These are phyloP conservation scores for Arachis stenosperma DNA, from an alignment of 306 rosid genomes.

Conservation along the genomic window DNA sequence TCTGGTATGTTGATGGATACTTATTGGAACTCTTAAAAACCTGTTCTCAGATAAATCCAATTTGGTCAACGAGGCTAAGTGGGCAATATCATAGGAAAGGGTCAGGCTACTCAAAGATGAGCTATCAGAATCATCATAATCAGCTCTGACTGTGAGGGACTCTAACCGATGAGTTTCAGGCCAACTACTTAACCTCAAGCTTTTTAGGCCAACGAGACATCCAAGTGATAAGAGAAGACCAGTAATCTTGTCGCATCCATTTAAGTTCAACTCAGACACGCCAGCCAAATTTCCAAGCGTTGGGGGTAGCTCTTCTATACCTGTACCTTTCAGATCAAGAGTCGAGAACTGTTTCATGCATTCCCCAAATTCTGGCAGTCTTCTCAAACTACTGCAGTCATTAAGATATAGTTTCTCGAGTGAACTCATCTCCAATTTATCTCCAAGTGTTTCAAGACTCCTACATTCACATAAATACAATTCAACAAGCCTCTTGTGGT, in stretches of 20 bases:
- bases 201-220: not conserved
- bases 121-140: not conserved
- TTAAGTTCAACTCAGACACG: no score
- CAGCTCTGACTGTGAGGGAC: conserved; percentile 5
- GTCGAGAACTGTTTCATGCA: conserved; percentile 3
- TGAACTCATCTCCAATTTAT: not conserved
- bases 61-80: no score
- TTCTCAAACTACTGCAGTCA: not conserved
- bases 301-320: conserved; percentile 12
- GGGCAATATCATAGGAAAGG: no score
- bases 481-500: conserved; percentile 7
- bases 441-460: conserved; percentile 29
- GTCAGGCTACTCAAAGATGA: not conserved
- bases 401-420: not conserved
- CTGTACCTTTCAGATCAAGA: not conserved
- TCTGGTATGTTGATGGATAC: conserved; percentile 2
- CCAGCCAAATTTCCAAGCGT: no score
- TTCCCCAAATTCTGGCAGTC: conserved; percentile 24
- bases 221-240: not conserved
- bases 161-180: conserved; percentile 5
- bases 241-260: no score
- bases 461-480: not conserved
- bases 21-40: conserved; percentile 20
- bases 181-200: no score
- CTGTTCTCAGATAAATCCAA: conserved; percentile 25